Conservation (phyloP, 148 eudicot genomes). For the Oxyria digyna region DNA sequence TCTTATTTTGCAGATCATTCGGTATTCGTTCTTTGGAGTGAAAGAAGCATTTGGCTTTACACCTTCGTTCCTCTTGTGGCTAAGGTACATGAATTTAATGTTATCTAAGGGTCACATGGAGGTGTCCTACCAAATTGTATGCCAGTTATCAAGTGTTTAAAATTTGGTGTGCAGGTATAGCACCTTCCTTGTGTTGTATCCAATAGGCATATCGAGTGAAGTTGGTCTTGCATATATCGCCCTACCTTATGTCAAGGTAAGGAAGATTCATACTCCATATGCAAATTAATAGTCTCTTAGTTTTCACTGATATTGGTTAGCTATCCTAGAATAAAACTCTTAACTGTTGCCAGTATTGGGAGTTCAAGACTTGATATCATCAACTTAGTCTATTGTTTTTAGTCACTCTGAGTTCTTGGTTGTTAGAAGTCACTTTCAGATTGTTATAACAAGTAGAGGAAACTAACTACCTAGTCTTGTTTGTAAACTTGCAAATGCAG, state of each 20-base stretch:
- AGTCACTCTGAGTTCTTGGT: background rate
- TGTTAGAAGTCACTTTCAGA: background rate
- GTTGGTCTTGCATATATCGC: constrained; percentile 64
- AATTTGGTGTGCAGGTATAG: constrained; percentile 62
- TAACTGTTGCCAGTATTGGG: too few relatives aligned
- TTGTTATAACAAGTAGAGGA: background rate
- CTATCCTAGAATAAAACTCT: background rate
- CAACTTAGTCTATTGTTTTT: background rate
- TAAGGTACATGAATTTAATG: constrained; percentile 34
- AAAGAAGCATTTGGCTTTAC: constrained; percentile 79
- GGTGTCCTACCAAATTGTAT: background rate
- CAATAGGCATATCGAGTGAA: constrained; percentile 80
- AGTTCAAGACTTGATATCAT: background rate
- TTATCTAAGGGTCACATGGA: background rate
- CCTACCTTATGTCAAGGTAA: constrained; percentile 65
- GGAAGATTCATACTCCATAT: background rate
- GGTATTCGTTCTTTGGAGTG: constrained; percentile 90
- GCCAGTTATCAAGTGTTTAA: background rate
- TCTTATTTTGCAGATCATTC: constrained; percentile 38
- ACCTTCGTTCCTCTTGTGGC: constrained; percentile 91
- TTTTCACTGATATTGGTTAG: background rate
- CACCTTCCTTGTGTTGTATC: constrained; percentile 74
- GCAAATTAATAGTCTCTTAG: background rate
- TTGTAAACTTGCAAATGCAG: background rate
- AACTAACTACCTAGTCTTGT: background rate